Evolutionary conservation across 305 asterid genomes (phyloP).

Genomic region (Caryopteris hybrid): DNA sequence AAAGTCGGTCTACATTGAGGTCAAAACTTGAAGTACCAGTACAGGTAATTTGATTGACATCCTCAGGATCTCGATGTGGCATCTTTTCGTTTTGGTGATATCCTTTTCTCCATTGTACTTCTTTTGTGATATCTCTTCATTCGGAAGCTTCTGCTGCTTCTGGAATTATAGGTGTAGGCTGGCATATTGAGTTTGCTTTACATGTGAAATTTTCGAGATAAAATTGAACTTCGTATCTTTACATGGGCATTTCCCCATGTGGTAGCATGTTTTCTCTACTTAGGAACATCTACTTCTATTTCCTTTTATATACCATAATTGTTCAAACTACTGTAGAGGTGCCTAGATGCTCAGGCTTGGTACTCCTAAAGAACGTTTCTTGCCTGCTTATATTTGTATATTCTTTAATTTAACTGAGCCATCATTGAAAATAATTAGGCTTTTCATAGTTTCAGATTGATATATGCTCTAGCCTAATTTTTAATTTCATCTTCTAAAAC

Average conservation of each 20-base stretch:
- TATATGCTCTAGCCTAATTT: not conserved
- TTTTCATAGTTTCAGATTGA: conserved; percentile 1
- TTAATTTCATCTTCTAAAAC: not conserved
- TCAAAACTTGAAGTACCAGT: conserved; percentile 96
- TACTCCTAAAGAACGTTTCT: not conserved
- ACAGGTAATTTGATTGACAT: conserved; percentile 56
- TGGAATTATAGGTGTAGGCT: not conserved
- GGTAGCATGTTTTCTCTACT: not conserved
- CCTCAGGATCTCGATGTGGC: conserved; percentile 5
- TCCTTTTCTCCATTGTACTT: conserved; percentile 3
- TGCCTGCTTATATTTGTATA: not conserved
- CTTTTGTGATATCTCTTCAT: not conserved
- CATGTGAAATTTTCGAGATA: not conserved
- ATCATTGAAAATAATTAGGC: not conserved
- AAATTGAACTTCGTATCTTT: not conserved
- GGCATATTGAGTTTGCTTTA: not conserved
- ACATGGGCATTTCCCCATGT: not conserved
- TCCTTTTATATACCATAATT: not conserved
- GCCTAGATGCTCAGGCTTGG: not conserved
- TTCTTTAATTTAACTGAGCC: not conserved
- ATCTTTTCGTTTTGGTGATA: not conserved
- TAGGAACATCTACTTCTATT: too few relatives aligned
- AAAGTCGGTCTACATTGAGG: conserved; percentile 61
- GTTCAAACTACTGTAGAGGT: not conserved
- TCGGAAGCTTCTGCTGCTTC: not conserved